Conservation (phyloP, 345 rosid species). For the Melaleuca alternifolia region DNA sequence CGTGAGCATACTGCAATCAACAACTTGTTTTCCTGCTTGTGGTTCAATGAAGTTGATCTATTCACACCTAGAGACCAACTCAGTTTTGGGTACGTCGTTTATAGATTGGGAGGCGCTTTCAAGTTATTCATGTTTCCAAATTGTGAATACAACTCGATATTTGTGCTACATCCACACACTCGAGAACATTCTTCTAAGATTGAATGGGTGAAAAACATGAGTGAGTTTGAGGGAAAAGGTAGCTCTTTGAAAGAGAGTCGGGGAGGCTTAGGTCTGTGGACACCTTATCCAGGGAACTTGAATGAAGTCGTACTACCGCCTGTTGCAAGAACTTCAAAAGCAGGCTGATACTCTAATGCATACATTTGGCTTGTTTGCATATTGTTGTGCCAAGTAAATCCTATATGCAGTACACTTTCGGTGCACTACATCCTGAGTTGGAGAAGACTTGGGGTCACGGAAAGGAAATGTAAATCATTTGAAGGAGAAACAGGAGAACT, state of each 20-base stretch:
- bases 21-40: conserved; percentile 82
- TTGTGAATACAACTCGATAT: conserved; percentile 86
- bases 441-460: background rate
- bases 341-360: conserved; percentile 37
- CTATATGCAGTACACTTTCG: background rate
- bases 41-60: conserved; percentile 97
- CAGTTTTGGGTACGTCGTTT: conserved; percentile 82
- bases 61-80: conserved; percentile 98
- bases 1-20: conserved; percentile 75
- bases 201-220: conserved; percentile 81
- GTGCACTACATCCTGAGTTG: background rate
- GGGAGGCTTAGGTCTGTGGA: conserved; percentile 94
- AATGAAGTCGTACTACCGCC: conserved; percentile 53
- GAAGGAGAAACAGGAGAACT: background rate
- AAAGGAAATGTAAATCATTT: background rate
- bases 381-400: background rate
- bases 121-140: conserved; percentile 85
- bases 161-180: conserved; percentile 77
- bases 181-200: conserved; percentile 94
- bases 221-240: conserved; percentile 70
- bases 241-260: conserved; percentile 70
- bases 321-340: conserved; percentile 79
- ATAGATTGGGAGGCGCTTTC: conserved; percentile 57
- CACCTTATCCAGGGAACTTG: conserved; percentile 82
- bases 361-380: background rate